These are phyloP conservation scores for Candida coquimbonensis DNA, from an alignment of 805 yeast species.

Conservation along the genomic window DNA sequence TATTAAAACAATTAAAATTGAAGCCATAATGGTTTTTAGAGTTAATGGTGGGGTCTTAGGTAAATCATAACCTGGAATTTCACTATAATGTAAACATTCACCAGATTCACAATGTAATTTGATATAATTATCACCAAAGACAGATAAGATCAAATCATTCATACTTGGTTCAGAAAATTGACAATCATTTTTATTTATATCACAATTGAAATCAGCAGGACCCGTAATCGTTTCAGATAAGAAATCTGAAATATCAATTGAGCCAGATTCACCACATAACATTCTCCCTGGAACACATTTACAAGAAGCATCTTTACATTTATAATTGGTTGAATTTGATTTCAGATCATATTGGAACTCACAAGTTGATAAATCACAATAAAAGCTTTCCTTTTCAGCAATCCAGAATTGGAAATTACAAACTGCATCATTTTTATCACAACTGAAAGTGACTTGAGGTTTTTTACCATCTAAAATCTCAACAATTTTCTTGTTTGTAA, in stretches of 20 bases:
- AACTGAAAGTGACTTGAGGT: constrained; percentile 90
- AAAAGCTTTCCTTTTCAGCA: constrained; percentile 82
- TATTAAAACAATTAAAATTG: constrained; percentile 34
- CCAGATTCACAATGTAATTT: constrained; percentile 76
- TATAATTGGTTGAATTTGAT: constrained; percentile 65
- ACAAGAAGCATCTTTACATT: constrained; percentile 74
- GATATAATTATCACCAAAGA: constrained; percentile 92
- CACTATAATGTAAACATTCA: constrained; percentile 88
- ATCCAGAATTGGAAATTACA: constrained; percentile 98
- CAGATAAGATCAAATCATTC: constrained; percentile 84
- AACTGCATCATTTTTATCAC: constrained; percentile 54
- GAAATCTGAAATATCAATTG: constrained; percentile 91
- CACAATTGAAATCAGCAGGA: constrained; percentile 89
- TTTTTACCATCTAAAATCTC: constrained; percentile 69
- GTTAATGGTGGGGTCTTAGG: constrained; percentile 46
- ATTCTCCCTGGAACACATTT: constrained; percentile 86
- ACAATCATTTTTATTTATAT: constrained; percentile 54
- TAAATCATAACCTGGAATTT: constrained; percentile 80
- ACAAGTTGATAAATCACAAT: constrained; percentile 77
- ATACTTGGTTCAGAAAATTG: constrained; percentile 89
- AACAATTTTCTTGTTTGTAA: constrained; percentile 81
- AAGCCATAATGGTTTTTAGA: constrained; percentile 38
- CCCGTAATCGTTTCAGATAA: constrained; percentile 84
- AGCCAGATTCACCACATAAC: constrained; percentile 91
- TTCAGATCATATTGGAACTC: constrained; percentile 55